phyloP scores from a whole-genome alignment of 495 filamentous ascomycete species.

The Penicillium alfredii region DNA sequence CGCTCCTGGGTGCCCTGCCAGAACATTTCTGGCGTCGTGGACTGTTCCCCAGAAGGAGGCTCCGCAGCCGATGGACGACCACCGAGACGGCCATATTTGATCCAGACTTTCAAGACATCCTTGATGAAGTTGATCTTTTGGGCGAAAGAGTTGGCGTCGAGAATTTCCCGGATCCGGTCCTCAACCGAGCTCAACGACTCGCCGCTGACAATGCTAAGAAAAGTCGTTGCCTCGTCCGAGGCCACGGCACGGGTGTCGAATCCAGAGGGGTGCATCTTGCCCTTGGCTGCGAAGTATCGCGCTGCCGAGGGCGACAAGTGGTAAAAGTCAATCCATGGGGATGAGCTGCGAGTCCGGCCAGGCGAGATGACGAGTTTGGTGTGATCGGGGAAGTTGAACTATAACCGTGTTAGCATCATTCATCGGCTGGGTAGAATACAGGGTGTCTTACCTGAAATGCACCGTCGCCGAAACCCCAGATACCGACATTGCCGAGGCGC shows the following conservation, averaged over 20 bases:
- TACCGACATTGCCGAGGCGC: constrained; percentile 76
- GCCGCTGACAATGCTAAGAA: constrained; percentile 53
- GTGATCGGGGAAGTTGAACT: constrained; percentile 97
- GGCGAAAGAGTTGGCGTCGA: constrained; percentile 73
- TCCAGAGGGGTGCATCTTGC: constrained; percentile 50
- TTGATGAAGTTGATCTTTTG: constrained; percentile 72
- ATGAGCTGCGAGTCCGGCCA: constrained; percentile 51
- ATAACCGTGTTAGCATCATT: constrained; percentile 14
- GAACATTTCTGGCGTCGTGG: constrained; percentile 47
- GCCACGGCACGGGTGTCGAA: constrained; percentile 48
- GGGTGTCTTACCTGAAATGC: constrained; percentile 60
- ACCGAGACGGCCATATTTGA: constrained; percentile 64
- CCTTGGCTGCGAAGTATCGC: constrained; percentile 52
- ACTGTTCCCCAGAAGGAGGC: constrained; percentile 22
- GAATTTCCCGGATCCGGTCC: constrained; percentile 55
- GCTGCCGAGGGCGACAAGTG: constrained; percentile 69
- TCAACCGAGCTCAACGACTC: constrained; percentile 43
- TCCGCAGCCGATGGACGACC: constrained; percentile 22
- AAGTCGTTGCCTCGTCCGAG: constrained; percentile 56
- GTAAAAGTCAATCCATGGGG: constrained; percentile 73
- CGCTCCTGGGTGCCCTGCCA: constrained; percentile 65
- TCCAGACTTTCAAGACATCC: constrained; percentile 65
- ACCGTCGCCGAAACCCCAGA: constrained; percentile 86
- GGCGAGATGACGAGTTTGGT: constrained; percentile 82
- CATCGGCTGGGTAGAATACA: constrained; percentile 1